Conservation (phyloP, 2,329 filamentous ascomycete species). For the Aspergillus uvarum region DNA sequence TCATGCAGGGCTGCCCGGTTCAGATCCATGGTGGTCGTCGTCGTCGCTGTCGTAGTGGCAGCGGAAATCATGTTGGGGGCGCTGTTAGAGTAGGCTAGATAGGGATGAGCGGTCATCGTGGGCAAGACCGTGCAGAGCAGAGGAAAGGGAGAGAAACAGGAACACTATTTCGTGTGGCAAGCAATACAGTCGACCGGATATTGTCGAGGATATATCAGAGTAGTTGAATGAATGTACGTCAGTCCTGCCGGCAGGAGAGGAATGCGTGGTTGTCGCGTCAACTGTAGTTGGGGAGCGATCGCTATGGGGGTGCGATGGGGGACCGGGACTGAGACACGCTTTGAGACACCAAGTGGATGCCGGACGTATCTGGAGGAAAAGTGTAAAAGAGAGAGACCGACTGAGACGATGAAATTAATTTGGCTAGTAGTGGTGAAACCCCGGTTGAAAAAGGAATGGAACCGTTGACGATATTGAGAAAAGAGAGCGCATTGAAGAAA, state of each 20-base stretch:
- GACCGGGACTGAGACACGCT: constrained; percentile 17
- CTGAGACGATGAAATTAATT: constrained; percentile 13
- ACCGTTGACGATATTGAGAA: neutral
- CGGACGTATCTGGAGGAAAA: constrained; percentile 9
- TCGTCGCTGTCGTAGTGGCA: constrained; percentile 3
- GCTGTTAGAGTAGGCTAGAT: constrained; percentile 1
- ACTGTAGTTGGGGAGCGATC: constrained; percentile 11
- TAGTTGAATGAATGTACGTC: constrained; percentile 15
- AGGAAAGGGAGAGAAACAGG: constrained; percentile 5
- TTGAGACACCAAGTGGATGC: constrained; percentile 7
- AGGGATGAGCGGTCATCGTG: constrained; percentile 4
- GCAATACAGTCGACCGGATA: neutral
- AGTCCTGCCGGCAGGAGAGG: constrained; percentile 34
- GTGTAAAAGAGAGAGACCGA: constrained; percentile 14
- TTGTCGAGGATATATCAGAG: neutral
- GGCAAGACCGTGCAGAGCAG: neutral
- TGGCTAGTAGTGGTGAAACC: neutral
- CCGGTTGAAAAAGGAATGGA: neutral
- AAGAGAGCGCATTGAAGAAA: neutral
- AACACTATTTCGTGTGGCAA: constrained; percentile 6
- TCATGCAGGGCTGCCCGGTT: constrained; percentile 49
- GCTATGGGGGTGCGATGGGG: constrained; percentile 4
- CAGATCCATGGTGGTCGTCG: constrained; percentile 21
- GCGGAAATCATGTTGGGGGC: neutral
- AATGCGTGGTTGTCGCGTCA: constrained; percentile 20